Evolutionary conservation across 306 rosid genomes (phyloP).

Genomic region (Cucumis hystrix): DNA sequence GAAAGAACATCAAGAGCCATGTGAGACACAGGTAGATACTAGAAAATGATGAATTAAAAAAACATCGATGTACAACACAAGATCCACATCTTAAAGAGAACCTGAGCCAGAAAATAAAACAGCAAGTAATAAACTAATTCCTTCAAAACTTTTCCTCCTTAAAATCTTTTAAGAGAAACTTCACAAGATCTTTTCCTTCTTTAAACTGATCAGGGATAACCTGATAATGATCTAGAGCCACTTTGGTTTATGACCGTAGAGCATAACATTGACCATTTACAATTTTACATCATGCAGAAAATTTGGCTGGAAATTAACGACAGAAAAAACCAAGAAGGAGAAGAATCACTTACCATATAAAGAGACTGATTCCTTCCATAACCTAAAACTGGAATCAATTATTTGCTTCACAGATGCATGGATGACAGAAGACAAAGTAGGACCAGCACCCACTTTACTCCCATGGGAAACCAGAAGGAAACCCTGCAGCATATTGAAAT

Average conservation of each 20-base stretch:
- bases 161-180: neutral
- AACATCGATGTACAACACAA: neutral
- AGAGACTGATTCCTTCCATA: constrained; percentile 56
- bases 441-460: constrained; percentile 60
- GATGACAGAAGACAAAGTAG: constrained; percentile 50
- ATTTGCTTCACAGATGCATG: constrained; percentile 55
- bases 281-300: neutral
- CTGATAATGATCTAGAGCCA: neutral
- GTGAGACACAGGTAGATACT: neutral
- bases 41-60: neutral
- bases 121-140: neutral
- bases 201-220: neutral
- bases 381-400: constrained; percentile 62
- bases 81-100: neutral
- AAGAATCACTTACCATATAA: constrained; percentile 37
- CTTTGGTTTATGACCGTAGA: neutral
- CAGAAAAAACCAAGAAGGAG: neutral
- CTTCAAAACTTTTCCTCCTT: neutral
- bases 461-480: constrained; percentile 79
- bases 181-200: neutral
- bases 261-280: neutral
- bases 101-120: neutral
- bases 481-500: constrained; percentile 64
- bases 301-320: neutral
- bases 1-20: neutral